Percentiles rank a stretch among this genome's conserved stretches.
phyloP scores from a whole-genome alignment of 768 basidiomycete genomes.

The Sporobolomyces roseus region DNA sequence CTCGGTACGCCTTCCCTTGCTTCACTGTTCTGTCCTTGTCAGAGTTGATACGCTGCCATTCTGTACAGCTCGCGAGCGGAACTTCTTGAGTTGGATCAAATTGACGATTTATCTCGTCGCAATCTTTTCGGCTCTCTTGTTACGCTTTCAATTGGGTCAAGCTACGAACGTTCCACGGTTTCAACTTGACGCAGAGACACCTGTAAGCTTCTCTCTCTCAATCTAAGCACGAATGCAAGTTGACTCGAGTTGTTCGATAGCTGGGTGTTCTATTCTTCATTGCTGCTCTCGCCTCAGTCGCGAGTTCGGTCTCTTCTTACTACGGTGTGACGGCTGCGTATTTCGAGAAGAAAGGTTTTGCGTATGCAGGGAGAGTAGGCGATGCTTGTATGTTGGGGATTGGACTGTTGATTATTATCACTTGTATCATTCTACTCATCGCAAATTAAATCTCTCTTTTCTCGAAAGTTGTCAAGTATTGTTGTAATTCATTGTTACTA shows the following conservation, averaged over 20 bases:
- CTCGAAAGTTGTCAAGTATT: neutral
- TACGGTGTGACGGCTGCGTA: neutral
- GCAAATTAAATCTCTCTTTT: neutral
- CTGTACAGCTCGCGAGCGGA: constrained; percentile 35
- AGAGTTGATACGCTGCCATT: neutral
- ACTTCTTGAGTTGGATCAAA: constrained; percentile 37
- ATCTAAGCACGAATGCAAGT: neutral
- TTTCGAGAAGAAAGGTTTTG: constrained; percentile 19
- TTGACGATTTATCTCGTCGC: constrained; percentile 17
- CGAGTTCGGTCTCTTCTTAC: neutral
- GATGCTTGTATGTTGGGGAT: constrained; percentile 16
- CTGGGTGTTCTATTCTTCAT: constrained; percentile 37
- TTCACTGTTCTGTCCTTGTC: neutral
- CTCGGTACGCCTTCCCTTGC: constrained; percentile 8
- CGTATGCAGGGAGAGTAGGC: constrained; percentile 19
- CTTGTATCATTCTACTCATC: constrained; percentile 27
- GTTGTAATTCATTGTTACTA: neutral
- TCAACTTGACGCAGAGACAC: constrained; percentile 14
- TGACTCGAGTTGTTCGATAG: neutral
- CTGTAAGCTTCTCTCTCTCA: constrained; percentile 1
- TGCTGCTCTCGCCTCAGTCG: constrained; percentile 7
- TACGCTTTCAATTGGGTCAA: constrained; percentile 37
- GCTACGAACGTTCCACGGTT: neutral
- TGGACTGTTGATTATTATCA: constrained; percentile 5
- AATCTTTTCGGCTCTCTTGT: constrained; percentile 26